Base-by-base conservation (phyloP, 2,329 filamentous ascomycete genomes). In the Zopfia rhizophila region DNA sequence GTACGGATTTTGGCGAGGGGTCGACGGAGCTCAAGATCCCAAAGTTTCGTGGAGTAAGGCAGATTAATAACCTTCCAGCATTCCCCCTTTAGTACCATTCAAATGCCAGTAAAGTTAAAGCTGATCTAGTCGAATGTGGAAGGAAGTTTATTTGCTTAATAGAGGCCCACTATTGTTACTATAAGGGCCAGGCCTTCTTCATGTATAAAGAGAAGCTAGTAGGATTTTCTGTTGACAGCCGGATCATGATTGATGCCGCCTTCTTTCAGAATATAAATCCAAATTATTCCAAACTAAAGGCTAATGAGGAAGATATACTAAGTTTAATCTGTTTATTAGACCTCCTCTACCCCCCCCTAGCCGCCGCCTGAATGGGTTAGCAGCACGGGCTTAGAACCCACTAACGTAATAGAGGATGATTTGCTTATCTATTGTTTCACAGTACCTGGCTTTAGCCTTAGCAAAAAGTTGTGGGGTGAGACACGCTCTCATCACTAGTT, bases 141-240 rank as follows among this genome's bases (percentile, higher is more conserved):
- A 47, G 22, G 21, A 47, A 47, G 43, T 47, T 47, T 47, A 16
- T 47, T 47, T 13, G 28, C 36, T 47, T 47, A 21, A 47, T 41
- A n/a, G 18, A 23, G 19, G 53, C 49, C 14, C 49, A 68, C 31
- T 51, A 65, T 53, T 50, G 38, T 39, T 48, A 70, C 35, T 74
- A 57, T 51, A 55, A 61, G 46, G 64, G 69, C 28, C 64, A 43
- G 27, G 63, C 58, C 28, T 73, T 72, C 47, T 57, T 65, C 38
- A 64, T 69, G 33, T 48, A 64, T 10, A 61, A 66, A 44, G 54
- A 46, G 17, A 38, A 48, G 12, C 5, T n/a, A 28, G 27, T 43
- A 5, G 19, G 45, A 48, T 14, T 48, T 38, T 17, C 38, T 38
- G 38, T 68, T 36, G 35, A 61, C 25, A 56, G 58, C 40, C 51